phyloP scores from a whole-genome alignment of 2,329 filamentous ascomycete genomes.

The Camptophora hylomeconis region DNA sequence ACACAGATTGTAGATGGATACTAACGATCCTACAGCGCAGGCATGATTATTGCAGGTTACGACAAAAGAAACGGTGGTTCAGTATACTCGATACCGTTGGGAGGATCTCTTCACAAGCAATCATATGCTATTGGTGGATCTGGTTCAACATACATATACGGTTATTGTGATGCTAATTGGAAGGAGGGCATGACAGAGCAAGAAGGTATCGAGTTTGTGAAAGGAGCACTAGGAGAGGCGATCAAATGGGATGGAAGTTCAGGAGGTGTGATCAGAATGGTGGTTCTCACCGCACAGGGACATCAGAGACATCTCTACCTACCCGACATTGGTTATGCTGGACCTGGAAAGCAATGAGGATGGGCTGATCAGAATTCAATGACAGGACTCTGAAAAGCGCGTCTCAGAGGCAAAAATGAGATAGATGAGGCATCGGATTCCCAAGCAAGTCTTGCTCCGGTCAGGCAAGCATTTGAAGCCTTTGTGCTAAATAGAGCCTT shows the following conservation, averaged over 20 bases:
- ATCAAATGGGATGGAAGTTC: conserved; percentile 99
- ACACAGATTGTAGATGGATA: background rate
- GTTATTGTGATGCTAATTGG: conserved; percentile 96
- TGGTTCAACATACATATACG: conserved; percentile 98
- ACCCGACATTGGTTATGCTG: conserved; percentile 78
- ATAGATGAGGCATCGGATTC: too few species aligned
- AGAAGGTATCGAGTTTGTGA: conserved; percentile 86
- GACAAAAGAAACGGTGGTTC: conserved; percentile 90
- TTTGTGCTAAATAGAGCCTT: too few species aligned
- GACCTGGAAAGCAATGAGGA: conserved; percentile 54
- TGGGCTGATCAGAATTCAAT: too few species aligned
- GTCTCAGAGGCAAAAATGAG: too few species aligned
- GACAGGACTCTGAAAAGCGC: too few species aligned
- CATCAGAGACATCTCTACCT: conserved; percentile 90
- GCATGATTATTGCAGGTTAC: conserved; percentile 97
- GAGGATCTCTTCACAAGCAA: conserved; percentile 95
- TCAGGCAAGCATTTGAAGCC: too few species aligned
- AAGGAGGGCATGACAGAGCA: conserved; percentile 84
- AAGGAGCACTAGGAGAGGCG: conserved; percentile 77
- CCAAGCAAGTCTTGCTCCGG: too few species aligned
- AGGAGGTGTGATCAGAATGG: conserved; percentile 94
- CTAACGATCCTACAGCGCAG: conserved; percentile 49
- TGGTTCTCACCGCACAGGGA: conserved; percentile 80
- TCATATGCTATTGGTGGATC: conserved; percentile 91
- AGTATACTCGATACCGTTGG: conserved; percentile 93